Conservation (phyloP, 495 filamentous ascomycete species). For the Podospora pseudocomata region DNA sequence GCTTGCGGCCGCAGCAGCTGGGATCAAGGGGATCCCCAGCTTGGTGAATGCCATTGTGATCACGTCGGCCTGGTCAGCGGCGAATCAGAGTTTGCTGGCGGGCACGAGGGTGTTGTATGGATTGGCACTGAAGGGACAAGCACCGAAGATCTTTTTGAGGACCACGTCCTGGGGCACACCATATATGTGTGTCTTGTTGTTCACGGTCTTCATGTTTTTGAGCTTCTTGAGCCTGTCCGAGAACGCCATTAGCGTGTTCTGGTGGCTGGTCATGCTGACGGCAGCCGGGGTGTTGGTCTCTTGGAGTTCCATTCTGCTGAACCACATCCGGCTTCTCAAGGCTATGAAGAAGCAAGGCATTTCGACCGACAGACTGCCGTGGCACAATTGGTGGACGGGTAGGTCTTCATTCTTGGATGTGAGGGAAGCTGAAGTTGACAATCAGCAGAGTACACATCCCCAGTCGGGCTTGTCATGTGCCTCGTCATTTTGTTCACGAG, state of each 20-base stretch:
- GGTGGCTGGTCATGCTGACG: conserved; percentile 57
- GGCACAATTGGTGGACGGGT: conserved; percentile 44
- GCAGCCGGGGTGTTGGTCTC: conserved; percentile 54
- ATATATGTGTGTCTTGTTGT: conserved; percentile 53
- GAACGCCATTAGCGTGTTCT: conserved; percentile 57
- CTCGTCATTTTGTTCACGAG: conserved; percentile 46
- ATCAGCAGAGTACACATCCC: conserved; percentile 33
- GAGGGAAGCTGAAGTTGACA: conserved; percentile 2
- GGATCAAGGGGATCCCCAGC: conserved; percentile 58
- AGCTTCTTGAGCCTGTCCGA: conserved; percentile 57
- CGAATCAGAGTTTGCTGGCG: conserved; percentile 59
- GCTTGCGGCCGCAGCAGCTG: conserved; percentile 62
- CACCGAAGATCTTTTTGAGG: conserved; percentile 52
- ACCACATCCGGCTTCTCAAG: conserved; percentile 44
- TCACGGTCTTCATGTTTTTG: conserved; percentile 52
- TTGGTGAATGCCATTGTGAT: conserved; percentile 68
- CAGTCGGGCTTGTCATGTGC: conserved; percentile 42
- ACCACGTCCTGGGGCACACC: conserved; percentile 61
- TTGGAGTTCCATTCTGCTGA: conserved; percentile 48
- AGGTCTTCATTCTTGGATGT: conserved; percentile 12
- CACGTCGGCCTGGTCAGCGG: conserved; percentile 67
- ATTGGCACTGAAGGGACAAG: conserved; percentile 57
- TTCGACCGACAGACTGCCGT: conserved; percentile 36
- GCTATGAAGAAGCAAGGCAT: conserved; percentile 45
- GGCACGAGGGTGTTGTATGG: conserved; percentile 63